Percentiles rank a stretch among this genome's conserved stretches.
Conservation (phyloP, 2,329 filamentous ascomycete species). For the Chrysosphaeria jannelii region DNA sequence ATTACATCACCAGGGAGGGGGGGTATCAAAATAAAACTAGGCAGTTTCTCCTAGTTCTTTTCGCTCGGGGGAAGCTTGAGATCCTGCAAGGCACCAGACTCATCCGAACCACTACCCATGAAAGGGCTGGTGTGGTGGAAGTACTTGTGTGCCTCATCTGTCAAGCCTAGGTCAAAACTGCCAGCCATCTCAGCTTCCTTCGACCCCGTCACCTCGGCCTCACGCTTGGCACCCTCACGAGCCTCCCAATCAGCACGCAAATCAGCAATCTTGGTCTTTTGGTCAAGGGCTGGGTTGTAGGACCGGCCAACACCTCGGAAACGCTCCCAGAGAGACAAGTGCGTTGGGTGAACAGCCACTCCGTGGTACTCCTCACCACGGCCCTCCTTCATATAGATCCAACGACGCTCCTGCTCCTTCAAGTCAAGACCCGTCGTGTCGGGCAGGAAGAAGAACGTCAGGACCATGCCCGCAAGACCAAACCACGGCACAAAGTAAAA, state of each 20-base stretch:
- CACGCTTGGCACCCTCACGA: conserved; percentile 15
- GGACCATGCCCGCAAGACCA: conserved; percentile 55
- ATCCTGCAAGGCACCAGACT: too few relatives aligned
- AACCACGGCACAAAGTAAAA: conserved; percentile 94
- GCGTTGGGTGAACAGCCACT: conserved; percentile 67
- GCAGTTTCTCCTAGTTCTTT: too few relatives aligned
- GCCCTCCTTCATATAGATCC: conserved; percentile 58
- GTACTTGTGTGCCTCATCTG: conserved; percentile 21
- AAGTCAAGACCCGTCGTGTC: conserved; percentile 90
- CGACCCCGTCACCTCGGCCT: conserved; percentile 16
- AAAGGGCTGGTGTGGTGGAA: conserved; percentile 14
- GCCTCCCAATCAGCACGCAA: conserved; percentile 35
- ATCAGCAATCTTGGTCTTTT: conserved; percentile 58
- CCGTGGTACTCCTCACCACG: conserved; percentile 67
- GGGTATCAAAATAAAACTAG: too few relatives aligned
- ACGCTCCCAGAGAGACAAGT: conserved; percentile 72
- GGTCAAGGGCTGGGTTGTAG: conserved; percentile 63
- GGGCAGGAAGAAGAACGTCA: conserved; percentile 70
- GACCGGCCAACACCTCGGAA: conserved; percentile 45
- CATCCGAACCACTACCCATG: too few relatives aligned
- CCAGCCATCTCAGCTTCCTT: conserved; percentile 8
- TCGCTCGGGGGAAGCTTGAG: too few relatives aligned
- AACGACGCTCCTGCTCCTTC: conserved; percentile 88
- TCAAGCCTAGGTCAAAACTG: conserved; percentile 19
- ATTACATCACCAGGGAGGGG: too few relatives aligned